Conservation (phyloP, 1,284 basidiomycete species). For the Schizophyllum amplum region DNA sequence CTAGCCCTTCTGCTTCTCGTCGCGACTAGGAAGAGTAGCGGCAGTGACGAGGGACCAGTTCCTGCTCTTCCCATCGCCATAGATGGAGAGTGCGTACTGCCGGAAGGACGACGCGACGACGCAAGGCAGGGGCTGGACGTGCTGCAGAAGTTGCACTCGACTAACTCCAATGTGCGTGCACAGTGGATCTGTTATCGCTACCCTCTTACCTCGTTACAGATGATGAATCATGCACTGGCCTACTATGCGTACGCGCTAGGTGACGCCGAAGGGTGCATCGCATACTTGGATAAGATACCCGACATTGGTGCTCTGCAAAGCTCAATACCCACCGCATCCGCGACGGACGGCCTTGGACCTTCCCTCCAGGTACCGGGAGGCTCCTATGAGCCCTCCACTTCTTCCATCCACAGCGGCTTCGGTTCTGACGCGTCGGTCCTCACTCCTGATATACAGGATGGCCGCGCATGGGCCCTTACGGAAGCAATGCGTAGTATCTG, state of each 20-base stretch:
- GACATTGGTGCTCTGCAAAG: constrained; percentile 41
- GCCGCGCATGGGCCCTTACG: constrained; percentile 54
- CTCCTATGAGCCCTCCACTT: constrained; percentile 32
- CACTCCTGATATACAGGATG: constrained; percentile 48
- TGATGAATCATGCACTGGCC: constrained; percentile 54
- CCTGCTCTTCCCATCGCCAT: constrained; percentile 36
- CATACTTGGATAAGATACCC: constrained; percentile 46
- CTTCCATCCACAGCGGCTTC: constrained; percentile 40
- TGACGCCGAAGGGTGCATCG: constrained; percentile 54
- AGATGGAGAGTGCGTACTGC: constrained; percentile 44
- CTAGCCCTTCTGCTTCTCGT: constrained; percentile 49
- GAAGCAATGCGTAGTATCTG: constrained; percentile 61
- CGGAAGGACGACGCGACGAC: constrained; percentile 46
- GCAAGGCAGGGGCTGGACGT: constrained; percentile 40
- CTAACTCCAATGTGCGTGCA: constrained; percentile 53
- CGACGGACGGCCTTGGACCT: constrained; percentile 6
- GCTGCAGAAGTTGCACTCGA: constrained; percentile 41
- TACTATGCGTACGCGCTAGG: constrained; percentile 75
- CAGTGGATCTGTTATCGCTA: constrained; percentile 5
- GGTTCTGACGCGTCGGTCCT: constrained; percentile 32
- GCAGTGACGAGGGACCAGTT: constrained; percentile 18
- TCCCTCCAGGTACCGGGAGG: constrained; percentile 24
- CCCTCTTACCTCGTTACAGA: constrained; percentile 28
- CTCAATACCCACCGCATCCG: constrained; percentile 33
- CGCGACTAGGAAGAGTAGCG: constrained; percentile 38